Base-by-base conservation (phyloP, 495 filamentous ascomycete species). In the Parachaetomium inaequale region DNA sequence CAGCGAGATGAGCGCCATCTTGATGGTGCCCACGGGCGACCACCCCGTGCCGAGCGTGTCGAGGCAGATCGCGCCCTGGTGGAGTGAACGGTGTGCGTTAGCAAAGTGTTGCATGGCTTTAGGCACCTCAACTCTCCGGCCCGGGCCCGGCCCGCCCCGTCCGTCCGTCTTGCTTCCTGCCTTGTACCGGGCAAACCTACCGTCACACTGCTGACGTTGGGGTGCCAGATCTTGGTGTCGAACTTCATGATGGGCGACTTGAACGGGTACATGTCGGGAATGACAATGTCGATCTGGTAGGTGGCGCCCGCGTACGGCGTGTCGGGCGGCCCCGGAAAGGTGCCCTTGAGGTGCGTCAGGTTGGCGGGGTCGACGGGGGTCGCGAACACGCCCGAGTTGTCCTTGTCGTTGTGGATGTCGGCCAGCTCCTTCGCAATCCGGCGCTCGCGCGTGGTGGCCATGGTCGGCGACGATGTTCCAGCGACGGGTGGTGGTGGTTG, bases 191-290 rank as follows among this genome's bases (percentile, higher is more conserved):
- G 38, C 46, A 10, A 25, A 82, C 87, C 71, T 76, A 96, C 93
- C 53, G 94, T 98, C 74, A 96, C 90, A 69, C 88, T 93, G 82
- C 88, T 92, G 76, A 98, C 85, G 75, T 98, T 98, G 36, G 94
- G 94, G 76, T 98, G 94, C 95, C 95, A 98, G 61, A 98, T 88
- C 74, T 88, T 95, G 67, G 95, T 98, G 65, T 88, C 84, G 65
- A 98, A 98, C 71, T 86, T 89, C 91, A 98, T 97, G 36, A 85
- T 74, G 11, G 95, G 94, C 14, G 94, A 93, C 46, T 89, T 85
- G 77, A 98, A 98, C 1, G 94, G 94, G 70, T 98, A 98, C 59
- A 93, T 92, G 47, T 79, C 82, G 1, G 93, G 92, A 49, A 98
- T 92, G 66, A 80, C 81, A 70, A 98, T 92, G 70, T 96, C 91